Conservation (phyloP, 495 filamentous ascomycete genomes). For the Oleoguttula mirabilis region DNA sequence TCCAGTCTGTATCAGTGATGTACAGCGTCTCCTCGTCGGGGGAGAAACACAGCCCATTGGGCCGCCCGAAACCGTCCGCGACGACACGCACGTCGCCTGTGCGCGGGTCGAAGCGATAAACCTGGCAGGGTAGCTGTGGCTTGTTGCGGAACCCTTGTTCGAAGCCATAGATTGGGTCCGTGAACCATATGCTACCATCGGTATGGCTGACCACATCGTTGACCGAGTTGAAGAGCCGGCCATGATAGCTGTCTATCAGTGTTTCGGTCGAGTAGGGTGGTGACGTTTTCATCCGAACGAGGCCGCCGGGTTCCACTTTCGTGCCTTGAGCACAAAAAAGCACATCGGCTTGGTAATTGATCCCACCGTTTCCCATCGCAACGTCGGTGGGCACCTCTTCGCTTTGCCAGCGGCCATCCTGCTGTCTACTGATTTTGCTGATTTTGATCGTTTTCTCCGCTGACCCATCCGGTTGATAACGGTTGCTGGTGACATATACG, state of each 20-base stretch:
- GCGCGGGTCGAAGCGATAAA: constrained; percentile 41
- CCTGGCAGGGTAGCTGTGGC: constrained; percentile 30
- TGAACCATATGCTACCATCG: constrained; percentile 21
- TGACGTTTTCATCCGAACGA: constrained; percentile 7
- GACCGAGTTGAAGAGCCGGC: constrained; percentile 36
- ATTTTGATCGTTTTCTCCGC: not conserved
- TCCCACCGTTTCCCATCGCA: constrained; percentile 12
- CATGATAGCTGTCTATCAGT: constrained; percentile 33
- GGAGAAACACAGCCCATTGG: constrained; percentile 37
- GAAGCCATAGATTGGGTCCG: constrained; percentile 30
- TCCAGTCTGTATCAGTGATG: constrained; percentile 33
- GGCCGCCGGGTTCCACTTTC: constrained; percentile 1
- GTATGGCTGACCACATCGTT: constrained; percentile 36
- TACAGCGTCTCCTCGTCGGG: constrained; percentile 39
- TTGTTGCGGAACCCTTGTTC: constrained; percentile 28
- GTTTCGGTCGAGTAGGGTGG: constrained; percentile 1
- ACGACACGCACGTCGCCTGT: constrained; percentile 37
- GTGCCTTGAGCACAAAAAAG: constrained; percentile 14
- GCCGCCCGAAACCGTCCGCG: constrained; percentile 37
- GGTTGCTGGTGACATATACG: constrained; percentile 10
- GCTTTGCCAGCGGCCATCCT: not conserved
- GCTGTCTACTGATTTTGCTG: constrained; percentile 4
- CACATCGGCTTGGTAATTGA: constrained; percentile 4
- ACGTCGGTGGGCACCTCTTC: constrained; percentile 7
- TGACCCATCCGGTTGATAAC: not conserved